Percentiles rank a stretch among this genome's conserved stretches.
These are phyloP conservation scores for Pythium periplocum DNA, from an alignment of 352 stramenopile genomes.

Conservation along the genomic window DNA sequence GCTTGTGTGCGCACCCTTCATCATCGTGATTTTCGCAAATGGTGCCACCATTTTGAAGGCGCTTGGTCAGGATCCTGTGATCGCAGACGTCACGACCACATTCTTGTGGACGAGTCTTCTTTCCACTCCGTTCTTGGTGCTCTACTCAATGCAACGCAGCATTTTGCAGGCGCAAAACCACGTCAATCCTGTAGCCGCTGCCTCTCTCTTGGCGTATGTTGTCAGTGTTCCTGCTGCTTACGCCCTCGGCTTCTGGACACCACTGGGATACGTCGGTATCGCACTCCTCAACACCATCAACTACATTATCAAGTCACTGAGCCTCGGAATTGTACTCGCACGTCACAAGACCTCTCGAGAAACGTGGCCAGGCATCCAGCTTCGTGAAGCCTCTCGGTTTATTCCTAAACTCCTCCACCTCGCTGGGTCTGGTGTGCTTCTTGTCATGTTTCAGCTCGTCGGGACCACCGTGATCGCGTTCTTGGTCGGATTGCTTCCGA, in stretches of 20 bases:
- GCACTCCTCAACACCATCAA: slow-evolving; percentile 21
- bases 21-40: slow-evolving; percentile 11
- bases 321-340: slow-evolving; percentile 19
- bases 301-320: slow-evolving; percentile 19
- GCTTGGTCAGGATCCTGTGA: slow-evolving; percentile 28
- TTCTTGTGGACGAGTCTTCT: slow-evolving; percentile 17
- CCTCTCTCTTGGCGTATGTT: slow-evolving; percentile 17
- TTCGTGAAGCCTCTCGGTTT: slow-evolving; percentile 13
- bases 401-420: slow-evolving; percentile 14
- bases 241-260: slow-evolving; percentile 28
- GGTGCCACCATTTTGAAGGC: slow-evolving; percentile 16
- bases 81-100: slow-evolving; percentile 19
- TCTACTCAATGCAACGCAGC: slow-evolving; percentile 21
- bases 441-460: slow-evolving; percentile 39
- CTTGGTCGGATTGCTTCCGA: slow-evolving; percentile 42
- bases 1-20: slow-evolving; percentile 11
- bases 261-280: slow-evolving; percentile 30
- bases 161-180: slow-evolving; percentile 35
- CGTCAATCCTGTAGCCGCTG: slow-evolving; percentile 24
- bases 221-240: slow-evolving; percentile 24
- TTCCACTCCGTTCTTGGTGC: slow-evolving; percentile 22
- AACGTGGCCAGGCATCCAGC: slow-evolving; percentile 26
- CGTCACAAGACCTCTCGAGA: slow-evolving; percentile 21
- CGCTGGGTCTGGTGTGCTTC: slow-evolving; percentile 34
- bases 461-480: slow-evolving; percentile 40